Conservation (phyloP, 441 rosid genomes). For the Adansonia grandidieri region DNA sequence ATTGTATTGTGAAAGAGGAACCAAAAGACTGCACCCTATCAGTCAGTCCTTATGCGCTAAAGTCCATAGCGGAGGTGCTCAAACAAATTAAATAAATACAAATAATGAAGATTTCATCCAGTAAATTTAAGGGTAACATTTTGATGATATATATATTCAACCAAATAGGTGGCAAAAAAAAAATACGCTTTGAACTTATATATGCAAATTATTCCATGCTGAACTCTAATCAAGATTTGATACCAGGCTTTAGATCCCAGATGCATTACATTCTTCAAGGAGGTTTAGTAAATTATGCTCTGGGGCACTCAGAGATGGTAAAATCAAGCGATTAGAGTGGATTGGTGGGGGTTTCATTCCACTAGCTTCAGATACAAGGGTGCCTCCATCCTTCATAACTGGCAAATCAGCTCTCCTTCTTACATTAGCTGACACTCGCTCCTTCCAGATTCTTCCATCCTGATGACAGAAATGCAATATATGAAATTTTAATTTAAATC, state of each 20-base stretch:
- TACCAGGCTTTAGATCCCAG: constrained; percentile 49
- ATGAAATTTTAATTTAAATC: neutral
- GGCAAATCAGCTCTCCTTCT: constrained; percentile 66
- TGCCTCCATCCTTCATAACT: constrained; percentile 53
- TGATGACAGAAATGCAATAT: constrained; percentile 32
- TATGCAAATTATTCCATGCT: constrained; percentile 23
- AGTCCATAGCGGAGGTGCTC: neutral
- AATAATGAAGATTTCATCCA: neutral
- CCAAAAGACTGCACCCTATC: neutral
- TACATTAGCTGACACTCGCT: constrained; percentile 67
- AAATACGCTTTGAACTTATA: constrained; percentile 6
- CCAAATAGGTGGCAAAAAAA: neutral
- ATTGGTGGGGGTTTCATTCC: constrained; percentile 43
- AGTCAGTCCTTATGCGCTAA: neutral
- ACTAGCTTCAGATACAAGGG: constrained; percentile 27
- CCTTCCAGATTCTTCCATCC: constrained; percentile 97
- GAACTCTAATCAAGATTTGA: constrained; percentile 12
- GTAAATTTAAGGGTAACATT: neutral
- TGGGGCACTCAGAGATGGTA: constrained; percentile 91
- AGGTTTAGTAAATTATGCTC: constrained; percentile 80
- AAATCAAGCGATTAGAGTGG: constrained; percentile 51
- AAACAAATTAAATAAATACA: neutral
- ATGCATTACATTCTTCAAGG: constrained; percentile 78
- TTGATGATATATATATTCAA: constrained; percentile 7
- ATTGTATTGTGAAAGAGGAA: neutral